Evolutionary conservation across 768 basidiomycete genomes (phyloP), one percentile per base, ranked within the genome.

Genomic region (Boletus vinaceobasis): DNA sequence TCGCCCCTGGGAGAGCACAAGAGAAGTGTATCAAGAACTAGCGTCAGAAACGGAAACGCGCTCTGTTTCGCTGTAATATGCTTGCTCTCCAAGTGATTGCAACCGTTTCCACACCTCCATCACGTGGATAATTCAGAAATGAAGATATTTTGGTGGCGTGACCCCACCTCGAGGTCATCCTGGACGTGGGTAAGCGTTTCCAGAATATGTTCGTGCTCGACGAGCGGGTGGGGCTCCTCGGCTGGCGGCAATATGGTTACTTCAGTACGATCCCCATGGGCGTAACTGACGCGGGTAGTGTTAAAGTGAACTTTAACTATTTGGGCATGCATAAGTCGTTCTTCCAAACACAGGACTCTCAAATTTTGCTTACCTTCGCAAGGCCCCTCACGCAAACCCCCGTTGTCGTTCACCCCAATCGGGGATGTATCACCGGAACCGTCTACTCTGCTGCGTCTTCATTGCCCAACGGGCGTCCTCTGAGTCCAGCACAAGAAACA

Each of bases 221-320:
- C 67, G 97, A 99, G 74, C 86, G 97, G 23, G 96, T 98, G 9
- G 93, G 95, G 2, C 78, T 99, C 21, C 83, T 98, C 31, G 97
- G 97, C 7, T 76, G 92, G 51, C 98, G 97, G 97, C 85, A 84
- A 66, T 76, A 97, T 63, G 97, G 97, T 1, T 98, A 98, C 79
- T 99, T 97, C 71, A 77, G 88, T 27, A 98, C 98, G 93, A 85
- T 97, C 0, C 97, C 97, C 10, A 96, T 99, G 29, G 97, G 97
- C 3, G 97, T 97, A 2, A 98, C 96, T 11, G 98, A 99, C 69
- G 97, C 98, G 48, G 97, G 97, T 5, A 90, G 87, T 59, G 98
- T 99, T 73, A 87, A 88, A 60, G 81, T 99, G 67, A 95, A 97
- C 69, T 99, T 99, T 71, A 97, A 99, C 70, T 78, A 87, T 67